Conservation (phyloP, 306 rosid genomes). For the Arachis hypogaea region DNA sequence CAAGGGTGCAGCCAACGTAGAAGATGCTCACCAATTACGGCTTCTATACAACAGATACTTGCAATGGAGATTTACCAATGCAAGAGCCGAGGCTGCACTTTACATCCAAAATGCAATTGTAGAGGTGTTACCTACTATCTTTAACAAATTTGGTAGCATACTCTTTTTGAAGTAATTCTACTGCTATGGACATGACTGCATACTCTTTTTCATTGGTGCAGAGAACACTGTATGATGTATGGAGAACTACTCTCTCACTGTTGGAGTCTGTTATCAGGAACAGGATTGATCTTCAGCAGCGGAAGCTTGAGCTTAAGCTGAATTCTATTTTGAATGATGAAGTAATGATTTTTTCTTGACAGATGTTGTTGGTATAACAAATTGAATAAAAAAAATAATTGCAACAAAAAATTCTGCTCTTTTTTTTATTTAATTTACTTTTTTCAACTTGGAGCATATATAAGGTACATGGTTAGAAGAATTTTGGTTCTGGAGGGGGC, state of each 20-base stretch:
- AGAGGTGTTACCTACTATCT: constrained; percentile 57
- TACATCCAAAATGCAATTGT: constrained; percentile 63
- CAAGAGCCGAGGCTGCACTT: constrained; percentile 69
- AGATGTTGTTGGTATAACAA: constrained; percentile 4
- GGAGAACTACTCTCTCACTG: constrained; percentile 62
- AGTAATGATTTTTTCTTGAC: constrained; percentile 50
- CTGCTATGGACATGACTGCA: neutral
- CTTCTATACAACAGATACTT: constrained; percentile 73
- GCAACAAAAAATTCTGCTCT: neutral
- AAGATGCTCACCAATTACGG: constrained; percentile 83
- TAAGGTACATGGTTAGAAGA: neutral
- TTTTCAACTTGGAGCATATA: neutral
- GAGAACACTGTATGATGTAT: constrained; percentile 71
- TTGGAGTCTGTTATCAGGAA: constrained; percentile 85
- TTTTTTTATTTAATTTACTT: neutral
- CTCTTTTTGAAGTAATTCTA: constrained; percentile 11
- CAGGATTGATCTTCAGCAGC: constrained; percentile 72
- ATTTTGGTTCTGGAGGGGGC: constrained; percentile 10
- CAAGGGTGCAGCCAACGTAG: constrained; percentile 62
- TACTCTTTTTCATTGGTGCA: constrained; percentile 45
- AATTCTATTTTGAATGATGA: constrained; percentile 75
- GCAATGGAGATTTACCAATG: constrained; percentile 89
- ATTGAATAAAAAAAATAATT: neutral
- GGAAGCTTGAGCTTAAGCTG: constrained; percentile 79
- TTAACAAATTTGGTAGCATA: neutral